These are phyloP conservation scores for Hemerocallis citrina DNA, from an alignment of 106 monocot genomes.

Conservation along the genomic window DNA sequence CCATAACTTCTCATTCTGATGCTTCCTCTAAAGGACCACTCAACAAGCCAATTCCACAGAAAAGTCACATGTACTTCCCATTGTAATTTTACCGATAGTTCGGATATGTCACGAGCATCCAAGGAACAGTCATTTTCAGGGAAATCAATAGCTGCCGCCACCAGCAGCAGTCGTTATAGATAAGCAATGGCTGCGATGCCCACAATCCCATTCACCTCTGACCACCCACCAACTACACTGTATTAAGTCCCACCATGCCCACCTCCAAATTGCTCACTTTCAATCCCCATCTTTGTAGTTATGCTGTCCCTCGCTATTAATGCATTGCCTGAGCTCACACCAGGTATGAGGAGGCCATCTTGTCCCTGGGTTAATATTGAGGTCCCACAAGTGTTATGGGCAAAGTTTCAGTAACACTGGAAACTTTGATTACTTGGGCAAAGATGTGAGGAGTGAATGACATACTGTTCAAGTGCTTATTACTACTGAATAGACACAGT, in stretches of 20 bases:
- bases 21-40: no score
- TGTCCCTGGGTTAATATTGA: no score
- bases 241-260: neutral
- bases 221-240: constrained; percentile 8
- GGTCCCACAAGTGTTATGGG: no score
- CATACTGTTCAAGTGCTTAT: no score
- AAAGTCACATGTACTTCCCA: no score
- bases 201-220: neutral
- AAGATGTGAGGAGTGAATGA: no score
- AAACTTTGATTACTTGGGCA: no score
- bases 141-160: no score
- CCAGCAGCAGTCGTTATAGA: neutral
- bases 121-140: neutral
- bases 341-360: neutral
- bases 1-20: neutral
- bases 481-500: no score
- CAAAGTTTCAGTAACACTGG: no score
- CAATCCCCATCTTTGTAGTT: constrained; percentile 12
- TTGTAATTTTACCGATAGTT: no score
- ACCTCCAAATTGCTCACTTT: constrained; percentile 1
- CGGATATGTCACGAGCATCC: neutral
- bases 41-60: no score
- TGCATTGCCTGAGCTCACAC: constrained; percentile 2
- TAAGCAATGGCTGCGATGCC: neutral
- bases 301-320: constrained; percentile 5